Conservation (phyloP, 1,284 basidiomycete genomes). For the Moniliella sp. region DNA sequence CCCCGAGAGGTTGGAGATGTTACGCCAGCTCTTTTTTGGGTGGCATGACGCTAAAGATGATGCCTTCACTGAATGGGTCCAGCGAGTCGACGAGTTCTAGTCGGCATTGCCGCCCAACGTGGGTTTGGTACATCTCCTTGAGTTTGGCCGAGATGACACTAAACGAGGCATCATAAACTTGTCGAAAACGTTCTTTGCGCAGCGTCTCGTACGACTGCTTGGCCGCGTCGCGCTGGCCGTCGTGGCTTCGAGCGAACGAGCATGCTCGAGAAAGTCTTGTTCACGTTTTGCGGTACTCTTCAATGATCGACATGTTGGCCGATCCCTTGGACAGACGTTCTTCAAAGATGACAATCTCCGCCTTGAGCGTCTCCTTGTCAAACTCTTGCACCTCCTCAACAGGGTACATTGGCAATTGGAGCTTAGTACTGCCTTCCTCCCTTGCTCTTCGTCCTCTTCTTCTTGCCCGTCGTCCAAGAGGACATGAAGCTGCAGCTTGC, state of each 20-base stretch:
- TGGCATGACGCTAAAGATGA: slow-evolving; percentile 95
- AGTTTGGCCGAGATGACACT: slow-evolving; percentile 75
- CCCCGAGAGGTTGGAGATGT: slow-evolving; percentile 93
- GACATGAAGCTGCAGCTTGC: slow-evolving; percentile 55
- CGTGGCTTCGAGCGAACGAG: slow-evolving; percentile 61
- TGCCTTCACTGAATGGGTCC: slow-evolving; percentile 94
- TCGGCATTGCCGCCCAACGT: slow-evolving; percentile 89
- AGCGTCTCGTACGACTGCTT: slow-evolving; percentile 69
- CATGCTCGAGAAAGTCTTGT: slow-evolving; percentile 67
- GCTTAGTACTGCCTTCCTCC: slow-evolving; percentile 17
- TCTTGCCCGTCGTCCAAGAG: slow-evolving; percentile 46
- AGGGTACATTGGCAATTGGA: slow-evolving; percentile 51
- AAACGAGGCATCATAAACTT: slow-evolving; percentile 96
- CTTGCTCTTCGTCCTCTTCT: slow-evolving; percentile 14
- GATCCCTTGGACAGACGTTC: slow-evolving; percentile 7
- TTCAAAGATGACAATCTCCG: slow-evolving; percentile 59
- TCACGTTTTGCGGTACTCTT: slow-evolving; percentile 76
- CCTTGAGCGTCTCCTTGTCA: slow-evolving; percentile 52
- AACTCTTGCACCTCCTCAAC: slow-evolving; percentile 56
- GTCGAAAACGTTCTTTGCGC: slow-evolving; percentile 65
- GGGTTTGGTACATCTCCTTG: slow-evolving; percentile 99
- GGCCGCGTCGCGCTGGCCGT: slow-evolving; percentile 56
- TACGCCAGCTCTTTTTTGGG: slow-evolving; percentile 97
- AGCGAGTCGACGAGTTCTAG: slow-evolving; percentile 88
- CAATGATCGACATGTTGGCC: slow-evolving; percentile 57